Conservation (phyloP, 768 basidiomycete species). For the Russula compacta region DNA sequence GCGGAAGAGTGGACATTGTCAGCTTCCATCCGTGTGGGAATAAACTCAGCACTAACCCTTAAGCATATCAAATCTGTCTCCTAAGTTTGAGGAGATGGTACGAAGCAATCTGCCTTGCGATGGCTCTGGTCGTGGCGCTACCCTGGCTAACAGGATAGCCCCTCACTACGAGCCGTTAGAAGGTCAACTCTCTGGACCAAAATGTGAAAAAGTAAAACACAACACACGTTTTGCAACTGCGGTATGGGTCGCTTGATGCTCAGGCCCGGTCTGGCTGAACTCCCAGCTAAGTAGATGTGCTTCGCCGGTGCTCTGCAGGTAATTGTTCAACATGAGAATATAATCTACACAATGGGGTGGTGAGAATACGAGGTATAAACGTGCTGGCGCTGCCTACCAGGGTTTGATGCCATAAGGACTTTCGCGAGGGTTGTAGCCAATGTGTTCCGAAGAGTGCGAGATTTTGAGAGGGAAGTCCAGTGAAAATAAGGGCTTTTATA, state of each 20-base stretch:
- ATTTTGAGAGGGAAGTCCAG: background rate
- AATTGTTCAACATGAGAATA: slow-evolving; percentile 19
- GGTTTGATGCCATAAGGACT: slow-evolving; percentile 7
- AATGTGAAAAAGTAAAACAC: background rate
- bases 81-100: slow-evolving; percentile 12
- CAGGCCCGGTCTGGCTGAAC: slow-evolving; percentile 15
- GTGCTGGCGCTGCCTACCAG: background rate
- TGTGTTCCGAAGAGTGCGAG: background rate
- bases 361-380: background rate
- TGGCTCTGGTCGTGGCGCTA: slow-evolving; percentile 12
- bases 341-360: slow-evolving; percentile 4
- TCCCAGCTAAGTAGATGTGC: slow-evolving; percentile 16
- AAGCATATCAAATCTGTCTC: slow-evolving; percentile 1
- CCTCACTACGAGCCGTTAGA: slow-evolving; percentile 6
- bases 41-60: background rate
- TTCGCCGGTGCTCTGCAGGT: slow-evolving; percentile 17
- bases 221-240: slow-evolving; percentile 16
- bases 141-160: slow-evolving; percentile 14
- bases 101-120: slow-evolving; percentile 15
- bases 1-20: background rate
- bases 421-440: background rate
- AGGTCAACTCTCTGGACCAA: background rate
- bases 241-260: slow-evolving; percentile 16
- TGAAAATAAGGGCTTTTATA: slow-evolving; percentile 10
- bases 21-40: background rate